These are phyloP conservation scores for Vitis rotundifolia DNA, from an alignment of 164 flowering plant genomes.

Conservation along the genomic window DNA sequence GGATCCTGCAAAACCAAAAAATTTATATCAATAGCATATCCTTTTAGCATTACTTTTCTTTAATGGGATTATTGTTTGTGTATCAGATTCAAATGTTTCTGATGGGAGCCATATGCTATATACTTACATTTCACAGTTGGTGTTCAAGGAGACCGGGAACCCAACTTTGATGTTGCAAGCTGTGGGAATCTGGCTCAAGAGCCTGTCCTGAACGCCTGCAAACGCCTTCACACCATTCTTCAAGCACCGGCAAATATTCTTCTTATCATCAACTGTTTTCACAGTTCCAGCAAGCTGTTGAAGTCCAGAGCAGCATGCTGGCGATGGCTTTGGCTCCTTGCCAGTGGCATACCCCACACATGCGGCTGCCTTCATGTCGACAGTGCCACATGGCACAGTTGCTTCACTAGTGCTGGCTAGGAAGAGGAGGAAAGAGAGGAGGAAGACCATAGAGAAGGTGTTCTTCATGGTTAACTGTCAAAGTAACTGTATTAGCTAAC, in stretches of 20 bases:
- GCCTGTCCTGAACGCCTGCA: conserved; percentile 34
- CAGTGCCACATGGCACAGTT: conserved; percentile 26
- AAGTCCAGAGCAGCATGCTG: conserved; percentile 43
- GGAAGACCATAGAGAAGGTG: conserved; percentile 18
- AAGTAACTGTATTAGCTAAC: neutral
- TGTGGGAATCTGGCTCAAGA: conserved; percentile 39
- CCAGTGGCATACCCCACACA: conserved; percentile 39
- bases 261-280: conserved; percentile 34
- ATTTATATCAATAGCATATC: too few species aligned
- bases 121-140: conserved; percentile 41
- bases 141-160: conserved; percentile 38
- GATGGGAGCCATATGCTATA: neutral
- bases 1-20: conserved; percentile 7
- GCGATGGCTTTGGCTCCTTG: conserved; percentile 27
- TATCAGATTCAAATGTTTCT: neutral
- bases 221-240: conserved; percentile 30
- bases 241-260: conserved; percentile 42
- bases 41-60: too few species aligned
- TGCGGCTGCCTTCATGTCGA: conserved; percentile 29
- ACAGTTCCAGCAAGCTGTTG: conserved; percentile 28
- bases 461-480: conserved; percentile 25
- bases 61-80: too few species aligned
- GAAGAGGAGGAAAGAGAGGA: conserved; percentile 31
- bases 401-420: conserved; percentile 25
- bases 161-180: conserved; percentile 46